phyloP scores from a whole-genome alignment of 1,284 basidiomycete species.

The Ustilago lituana region DNA sequence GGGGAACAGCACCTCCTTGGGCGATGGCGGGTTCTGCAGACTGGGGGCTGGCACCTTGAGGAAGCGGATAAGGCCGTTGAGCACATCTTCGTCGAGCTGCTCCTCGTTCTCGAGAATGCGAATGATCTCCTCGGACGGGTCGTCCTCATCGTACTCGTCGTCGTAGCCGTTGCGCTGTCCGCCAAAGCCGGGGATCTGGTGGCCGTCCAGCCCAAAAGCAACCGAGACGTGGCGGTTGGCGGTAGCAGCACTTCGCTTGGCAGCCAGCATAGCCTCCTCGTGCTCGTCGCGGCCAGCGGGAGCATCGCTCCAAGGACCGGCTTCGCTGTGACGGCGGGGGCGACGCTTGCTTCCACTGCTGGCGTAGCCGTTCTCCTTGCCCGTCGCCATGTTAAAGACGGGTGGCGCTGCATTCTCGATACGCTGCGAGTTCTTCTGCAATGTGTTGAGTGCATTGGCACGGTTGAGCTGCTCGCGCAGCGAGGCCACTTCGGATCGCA shows the following conservation, averaged over 20 bases:
- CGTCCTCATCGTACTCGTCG: conserved; percentile 72
- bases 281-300: conserved; percentile 73
- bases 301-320: conserved; percentile 77
- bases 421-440: conserved; percentile 64
- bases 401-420: conserved; percentile 62
- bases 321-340: conserved; percentile 84
- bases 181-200: conserved; percentile 54
- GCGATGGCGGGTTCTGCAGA: conserved; percentile 86
- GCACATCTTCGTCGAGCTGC: conserved; percentile 90
- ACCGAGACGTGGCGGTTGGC: conserved; percentile 89
- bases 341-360: conserved; percentile 53
- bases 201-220: conserved; percentile 71
- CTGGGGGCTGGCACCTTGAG: conserved; percentile 93
- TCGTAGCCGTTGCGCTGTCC: conserved; percentile 50
- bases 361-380: conserved; percentile 54
- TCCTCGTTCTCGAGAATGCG: conserved; percentile 90
- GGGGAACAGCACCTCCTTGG: conserved; percentile 98
- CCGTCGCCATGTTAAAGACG: conserved; percentile 62
- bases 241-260: conserved; percentile 77
- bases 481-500: conserved; percentile 89
- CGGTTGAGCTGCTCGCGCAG: conserved; percentile 95
- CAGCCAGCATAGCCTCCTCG: conserved; percentile 79
- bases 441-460: conserved; percentile 75
- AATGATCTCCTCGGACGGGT: conserved; percentile 93
- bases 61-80: conserved; percentile 87